phyloP scores from a whole-genome alignment of 1,139 yeast genomes.

The Lodderomyces elongisporus region DNA sequence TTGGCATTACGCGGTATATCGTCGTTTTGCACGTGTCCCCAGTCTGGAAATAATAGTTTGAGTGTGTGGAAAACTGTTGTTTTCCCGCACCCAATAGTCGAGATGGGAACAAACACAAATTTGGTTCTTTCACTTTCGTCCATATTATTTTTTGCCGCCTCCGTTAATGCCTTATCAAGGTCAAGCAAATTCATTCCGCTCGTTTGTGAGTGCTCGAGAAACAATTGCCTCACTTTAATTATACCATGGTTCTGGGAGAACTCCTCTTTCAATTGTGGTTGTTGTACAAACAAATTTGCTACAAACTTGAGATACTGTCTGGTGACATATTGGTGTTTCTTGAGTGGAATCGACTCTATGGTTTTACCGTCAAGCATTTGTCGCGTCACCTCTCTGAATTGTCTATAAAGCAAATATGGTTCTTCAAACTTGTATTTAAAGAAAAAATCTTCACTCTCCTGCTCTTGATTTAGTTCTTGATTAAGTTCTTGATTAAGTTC shows the following conservation, averaged over 20 bases:
- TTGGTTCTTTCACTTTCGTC: slow-evolving; percentile 20
- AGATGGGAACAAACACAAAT: slow-evolving; percentile 72
- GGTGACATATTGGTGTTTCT: slow-evolving; percentile 54
- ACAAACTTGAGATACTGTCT: slow-evolving; percentile 66
- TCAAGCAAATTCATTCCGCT: slow-evolving; percentile 30
- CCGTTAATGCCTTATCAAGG: slow-evolving; percentile 18
- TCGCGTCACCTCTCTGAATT: slow-evolving; percentile 83
- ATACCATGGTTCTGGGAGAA: slow-evolving; percentile 66
- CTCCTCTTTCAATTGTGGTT: slow-evolving; percentile 40
- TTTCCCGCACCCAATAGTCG: slow-evolving; percentile 95
- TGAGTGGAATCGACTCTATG: slow-evolving; percentile 34
- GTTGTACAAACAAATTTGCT: slow-evolving; percentile 43
- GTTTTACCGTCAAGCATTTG: slow-evolving; percentile 44
- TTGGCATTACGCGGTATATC: slow-evolving; percentile 51
- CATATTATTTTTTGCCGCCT: slow-evolving; percentile 7
- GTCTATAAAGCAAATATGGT: slow-evolving; percentile 87
- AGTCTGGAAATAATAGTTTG: slow-evolving; percentile 47
- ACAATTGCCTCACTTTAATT: slow-evolving; percentile 58
- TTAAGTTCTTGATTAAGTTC: slow-evolving; percentile 9
- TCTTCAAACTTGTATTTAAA: slow-evolving; percentile 95
- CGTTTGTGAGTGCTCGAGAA: slow-evolving; percentile 46
- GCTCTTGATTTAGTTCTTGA: too few species aligned
- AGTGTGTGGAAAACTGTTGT: slow-evolving; percentile 74
- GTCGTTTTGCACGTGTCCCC: slow-evolving; percentile 88
- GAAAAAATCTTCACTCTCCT: slow-evolving; percentile 54